These are phyloP conservation scores for Cordyceps pruinosa DNA, from an alignment of 2,329 filamentous ascomycete species.

Conservation along the genomic window DNA sequence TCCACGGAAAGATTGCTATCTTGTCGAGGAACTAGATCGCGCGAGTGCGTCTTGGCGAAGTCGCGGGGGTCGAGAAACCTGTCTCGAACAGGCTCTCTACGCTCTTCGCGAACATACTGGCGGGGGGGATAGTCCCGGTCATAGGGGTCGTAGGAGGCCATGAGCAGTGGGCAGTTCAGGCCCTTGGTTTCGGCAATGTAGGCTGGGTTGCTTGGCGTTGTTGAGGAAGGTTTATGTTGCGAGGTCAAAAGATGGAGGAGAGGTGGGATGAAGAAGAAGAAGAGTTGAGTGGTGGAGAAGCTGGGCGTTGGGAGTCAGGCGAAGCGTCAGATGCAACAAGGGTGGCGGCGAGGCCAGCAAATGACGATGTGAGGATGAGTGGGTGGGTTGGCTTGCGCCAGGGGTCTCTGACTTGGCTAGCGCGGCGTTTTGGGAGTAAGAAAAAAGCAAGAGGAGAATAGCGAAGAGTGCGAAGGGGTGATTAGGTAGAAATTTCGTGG, in stretches of 20 bases:
- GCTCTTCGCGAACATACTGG: conserved; percentile 48
- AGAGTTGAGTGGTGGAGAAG: conserved; percentile 6
- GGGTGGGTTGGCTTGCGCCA: neutral
- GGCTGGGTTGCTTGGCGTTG: conserved; percentile 26
- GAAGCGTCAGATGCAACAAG: conserved; percentile 10
- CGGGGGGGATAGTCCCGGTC: conserved; percentile 44
- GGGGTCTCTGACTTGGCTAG: no score
- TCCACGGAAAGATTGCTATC: conserved; percentile 72
- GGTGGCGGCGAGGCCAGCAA: conserved; percentile 4
- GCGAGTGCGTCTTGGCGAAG: conserved; percentile 38
- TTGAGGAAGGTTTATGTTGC: neutral
- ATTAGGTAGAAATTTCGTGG: neutral
- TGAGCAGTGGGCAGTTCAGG: conserved; percentile 16
- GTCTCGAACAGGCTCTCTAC: conserved; percentile 43
- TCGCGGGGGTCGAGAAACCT: conserved; percentile 49
- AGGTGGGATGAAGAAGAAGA: neutral
- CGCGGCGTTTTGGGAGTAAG: no score
- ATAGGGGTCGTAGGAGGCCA: conserved; percentile 48
- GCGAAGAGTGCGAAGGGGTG: neutral
- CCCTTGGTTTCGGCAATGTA: neutral
- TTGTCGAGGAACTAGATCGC: conserved; percentile 55
- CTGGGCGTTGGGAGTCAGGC: conserved; percentile 6
- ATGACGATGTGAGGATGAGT: conserved; percentile 1
- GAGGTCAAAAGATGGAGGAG: conserved; percentile 5
- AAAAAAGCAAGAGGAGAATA: no score